Evolutionary conservation across 805 yeast species (phyloP).

Genomic region (Lachancea dasiensis): DNA sequence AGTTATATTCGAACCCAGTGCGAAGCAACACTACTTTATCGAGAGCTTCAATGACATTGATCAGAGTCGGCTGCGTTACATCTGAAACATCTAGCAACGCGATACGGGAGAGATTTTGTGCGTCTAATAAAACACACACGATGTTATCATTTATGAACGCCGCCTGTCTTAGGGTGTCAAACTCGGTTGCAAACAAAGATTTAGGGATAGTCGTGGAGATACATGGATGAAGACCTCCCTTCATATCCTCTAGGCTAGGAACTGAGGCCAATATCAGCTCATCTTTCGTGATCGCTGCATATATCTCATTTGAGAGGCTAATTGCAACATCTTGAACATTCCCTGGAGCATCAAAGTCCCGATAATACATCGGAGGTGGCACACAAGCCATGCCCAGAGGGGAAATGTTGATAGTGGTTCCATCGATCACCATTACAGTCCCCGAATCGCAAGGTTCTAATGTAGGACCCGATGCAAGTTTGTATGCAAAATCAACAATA

Average conservation of each 20-base stretch:
- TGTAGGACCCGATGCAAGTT: conserved; percentile 62
- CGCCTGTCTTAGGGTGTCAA: conserved; percentile 56
- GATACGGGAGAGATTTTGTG: conserved; percentile 44
- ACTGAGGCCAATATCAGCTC: conserved; percentile 43
- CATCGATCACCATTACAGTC: conserved; percentile 76
- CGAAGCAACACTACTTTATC: conserved; percentile 52
- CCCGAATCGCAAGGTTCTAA: conserved; percentile 68
- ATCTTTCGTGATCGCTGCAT: conserved; percentile 52
- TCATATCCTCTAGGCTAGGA: conserved; percentile 39
- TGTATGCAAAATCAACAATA: conserved; percentile 61
- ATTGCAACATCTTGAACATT: conserved; percentile 63
- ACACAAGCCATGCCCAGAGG: conserved; percentile 81
- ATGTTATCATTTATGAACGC: conserved; percentile 46
- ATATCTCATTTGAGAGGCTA: conserved; percentile 48
- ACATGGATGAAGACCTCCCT: conserved; percentile 43
- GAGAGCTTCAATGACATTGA: conserved; percentile 39
- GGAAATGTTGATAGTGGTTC: conserved; percentile 61
- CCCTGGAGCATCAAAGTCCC: conserved; percentile 52
- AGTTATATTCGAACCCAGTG: conserved; percentile 46
- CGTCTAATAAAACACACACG: conserved; percentile 58
- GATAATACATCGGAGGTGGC: conserved; percentile 87
- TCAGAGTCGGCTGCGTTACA: conserved; percentile 36
- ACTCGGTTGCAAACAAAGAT: conserved; percentile 34
- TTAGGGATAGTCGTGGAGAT: conserved; percentile 30
- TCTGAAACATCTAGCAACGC: conserved; percentile 45